Conservation (phyloP, 805 yeast genomes). For the Barnettozyma botsteinii region DNA sequence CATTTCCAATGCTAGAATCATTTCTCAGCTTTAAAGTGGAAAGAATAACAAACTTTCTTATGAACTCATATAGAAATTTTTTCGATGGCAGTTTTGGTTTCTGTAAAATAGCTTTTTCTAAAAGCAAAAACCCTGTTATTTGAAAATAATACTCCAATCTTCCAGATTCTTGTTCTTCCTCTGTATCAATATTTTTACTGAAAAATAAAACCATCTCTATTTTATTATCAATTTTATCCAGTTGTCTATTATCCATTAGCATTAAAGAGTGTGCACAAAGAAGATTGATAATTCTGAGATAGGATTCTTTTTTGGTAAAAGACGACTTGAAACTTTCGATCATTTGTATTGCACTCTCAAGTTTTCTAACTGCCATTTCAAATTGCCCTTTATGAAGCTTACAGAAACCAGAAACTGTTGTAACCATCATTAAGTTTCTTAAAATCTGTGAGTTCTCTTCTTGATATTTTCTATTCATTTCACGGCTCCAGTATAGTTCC, state of each 20-base stretch:
- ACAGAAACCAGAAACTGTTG: not conserved
- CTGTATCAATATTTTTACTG: slow-evolving; percentile 4
- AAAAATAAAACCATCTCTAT: too few relatives aligned
- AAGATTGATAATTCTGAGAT: not conserved
- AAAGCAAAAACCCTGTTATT: slow-evolving; percentile 10
- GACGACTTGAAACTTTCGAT: not conserved
- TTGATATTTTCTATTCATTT: not conserved
- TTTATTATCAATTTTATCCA: not conserved
- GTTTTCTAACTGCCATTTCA: not conserved
- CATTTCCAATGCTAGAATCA: slow-evolving; percentile 30
- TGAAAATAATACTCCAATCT: slow-evolving; percentile 11
- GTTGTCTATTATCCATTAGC: not conserved
- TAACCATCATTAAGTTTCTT: not conserved
- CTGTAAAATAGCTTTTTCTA: slow-evolving; percentile 9
- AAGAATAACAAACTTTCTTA: slow-evolving; percentile 15
- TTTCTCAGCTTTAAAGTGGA: slow-evolving; percentile 24
- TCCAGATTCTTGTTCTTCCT: slow-evolving; percentile 7
- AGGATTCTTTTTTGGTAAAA: not conserved
- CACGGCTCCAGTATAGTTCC: not conserved
- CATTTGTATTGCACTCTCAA: not conserved
- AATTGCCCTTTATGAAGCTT: not conserved
- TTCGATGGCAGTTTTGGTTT: not conserved
- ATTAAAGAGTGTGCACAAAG: not conserved
- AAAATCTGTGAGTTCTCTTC: not conserved
- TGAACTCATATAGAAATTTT: slow-evolving; percentile 10